A percentile compares a stretch with the other conserved stretches of the same genome.
Evolutionary conservation across 345 rosid genomes (phyloP).

Genomic region (Combretum micranthum): DNA sequence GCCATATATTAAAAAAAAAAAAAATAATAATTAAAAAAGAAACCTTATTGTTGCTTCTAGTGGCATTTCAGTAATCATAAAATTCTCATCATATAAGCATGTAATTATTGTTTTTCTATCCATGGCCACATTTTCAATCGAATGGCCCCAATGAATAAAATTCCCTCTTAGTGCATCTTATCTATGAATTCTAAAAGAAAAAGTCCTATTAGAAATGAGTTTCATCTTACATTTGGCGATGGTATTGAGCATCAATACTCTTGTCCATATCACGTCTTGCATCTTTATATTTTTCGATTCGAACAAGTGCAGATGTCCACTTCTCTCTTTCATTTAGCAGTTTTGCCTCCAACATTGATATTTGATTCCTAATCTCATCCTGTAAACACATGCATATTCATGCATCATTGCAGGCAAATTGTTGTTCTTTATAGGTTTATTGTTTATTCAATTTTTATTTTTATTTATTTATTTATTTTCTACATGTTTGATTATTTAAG

Average conservation of each 20-base stretch:
- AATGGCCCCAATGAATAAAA: neutral
- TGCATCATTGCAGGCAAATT: conserved; percentile 39
- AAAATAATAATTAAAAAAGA: too few relatives aligned
- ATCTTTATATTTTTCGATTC: conserved; percentile 54
- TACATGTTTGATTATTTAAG: neutral
- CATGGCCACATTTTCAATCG: neutral
- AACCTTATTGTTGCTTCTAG: too few relatives aligned
- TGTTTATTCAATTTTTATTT: neutral
- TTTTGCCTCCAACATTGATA: conserved; percentile 51
- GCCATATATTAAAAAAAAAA: too few relatives aligned
- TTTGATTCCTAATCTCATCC: conserved; percentile 74
- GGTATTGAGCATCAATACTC: conserved; percentile 75
- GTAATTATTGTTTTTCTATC: too few relatives aligned
- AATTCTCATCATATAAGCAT: too few relatives aligned
- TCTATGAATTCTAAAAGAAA: neutral
- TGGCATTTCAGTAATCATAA: too few relatives aligned
- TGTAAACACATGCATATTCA: conserved; percentile 12
- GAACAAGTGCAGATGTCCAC: conserved; percentile 40
- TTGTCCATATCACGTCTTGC: conserved; percentile 66
- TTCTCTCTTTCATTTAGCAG: conserved; percentile 48
- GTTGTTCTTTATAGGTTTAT: neutral
- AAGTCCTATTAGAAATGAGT: neutral
- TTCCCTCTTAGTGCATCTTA: neutral
- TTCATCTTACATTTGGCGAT: conserved; percentile 73
- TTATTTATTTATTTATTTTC: neutral